Evolutionary conservation across 2,329 filamentous ascomycete species (phyloP).

Genomic region (Colletotrichum costaricense): DNA sequence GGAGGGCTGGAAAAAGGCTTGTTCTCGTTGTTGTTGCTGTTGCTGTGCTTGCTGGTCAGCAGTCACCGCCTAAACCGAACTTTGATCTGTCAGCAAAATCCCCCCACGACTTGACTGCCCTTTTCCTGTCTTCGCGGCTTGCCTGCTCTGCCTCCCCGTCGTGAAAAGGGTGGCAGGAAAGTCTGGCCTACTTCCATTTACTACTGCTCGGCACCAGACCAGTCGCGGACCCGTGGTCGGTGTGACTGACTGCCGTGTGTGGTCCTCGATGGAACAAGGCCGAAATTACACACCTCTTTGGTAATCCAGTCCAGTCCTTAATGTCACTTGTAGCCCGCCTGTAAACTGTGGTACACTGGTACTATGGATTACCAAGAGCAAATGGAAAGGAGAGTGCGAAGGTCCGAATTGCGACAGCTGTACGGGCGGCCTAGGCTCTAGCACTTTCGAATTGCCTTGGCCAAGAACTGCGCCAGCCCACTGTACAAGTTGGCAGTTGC

Average conservation of each 20-base stretch:
- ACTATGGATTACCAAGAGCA: background rate
- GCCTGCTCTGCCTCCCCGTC: background rate
- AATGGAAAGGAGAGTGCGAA: background rate
- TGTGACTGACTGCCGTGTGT: slow-evolving; percentile 3
- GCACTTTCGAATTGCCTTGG: background rate
- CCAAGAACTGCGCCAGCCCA: background rate
- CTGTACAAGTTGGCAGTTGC: background rate
- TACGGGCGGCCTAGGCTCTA: too few species aligned
- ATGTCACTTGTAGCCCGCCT: background rate
- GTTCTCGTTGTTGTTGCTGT: background rate
- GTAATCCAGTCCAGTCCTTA: background rate
- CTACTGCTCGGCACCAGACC: background rate
- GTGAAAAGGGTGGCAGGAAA: background rate
- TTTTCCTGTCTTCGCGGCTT: background rate
- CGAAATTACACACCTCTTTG: background rate
- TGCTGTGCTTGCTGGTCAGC: background rate
- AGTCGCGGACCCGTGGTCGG: slow-evolving; percentile 5
- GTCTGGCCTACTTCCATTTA: background rate
- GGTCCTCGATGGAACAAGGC: background rate
- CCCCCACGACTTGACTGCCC: background rate
- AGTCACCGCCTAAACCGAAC: slow-evolving; percentile 21
- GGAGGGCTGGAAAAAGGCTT: slow-evolving; percentile 23
- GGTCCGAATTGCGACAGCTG: background rate
- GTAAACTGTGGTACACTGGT: background rate
- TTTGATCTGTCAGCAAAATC: slow-evolving; percentile 32